Conservation (phyloP, 2,329 filamentous ascomycete genomes). For the Sarocladium brachiariae region DNA sequence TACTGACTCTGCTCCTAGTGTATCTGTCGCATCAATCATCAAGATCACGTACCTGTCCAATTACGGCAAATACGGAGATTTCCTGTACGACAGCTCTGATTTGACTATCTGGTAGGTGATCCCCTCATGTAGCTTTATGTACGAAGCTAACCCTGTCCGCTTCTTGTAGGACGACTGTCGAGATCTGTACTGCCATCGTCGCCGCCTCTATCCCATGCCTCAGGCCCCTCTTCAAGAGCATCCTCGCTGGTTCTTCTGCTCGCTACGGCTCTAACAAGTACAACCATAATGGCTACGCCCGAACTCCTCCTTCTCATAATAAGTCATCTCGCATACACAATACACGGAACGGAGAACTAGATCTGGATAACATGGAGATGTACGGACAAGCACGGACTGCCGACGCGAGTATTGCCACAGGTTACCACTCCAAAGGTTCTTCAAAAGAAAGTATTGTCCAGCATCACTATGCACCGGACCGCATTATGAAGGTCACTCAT, state of each 20-base stretch:
- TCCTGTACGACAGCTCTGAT: constrained; percentile 19
- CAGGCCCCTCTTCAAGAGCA: constrained; percentile 19
- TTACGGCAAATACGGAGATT: constrained; percentile 33
- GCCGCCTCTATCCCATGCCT: constrained; percentile 22
- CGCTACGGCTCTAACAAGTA: constrained; percentile 8
- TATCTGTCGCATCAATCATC: constrained; percentile 33
- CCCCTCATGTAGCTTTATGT: not conserved
- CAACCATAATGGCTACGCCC: constrained; percentile 6
- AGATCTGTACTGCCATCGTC: constrained; percentile 22
- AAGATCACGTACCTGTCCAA: constrained; percentile 32
- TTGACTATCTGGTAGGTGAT: constrained; percentile 33
- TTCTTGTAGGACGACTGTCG: constrained; percentile 19
- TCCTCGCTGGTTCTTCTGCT: constrained; percentile 2
- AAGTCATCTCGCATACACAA: not conserved
- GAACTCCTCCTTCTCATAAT: not conserved
- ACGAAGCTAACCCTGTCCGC: not conserved
- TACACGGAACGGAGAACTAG: not conserved
- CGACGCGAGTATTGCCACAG: constrained; percentile 3
- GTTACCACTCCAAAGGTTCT: constrained; percentile 4
- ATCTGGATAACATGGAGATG: constrained; percentile 4
- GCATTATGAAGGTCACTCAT: constrained; percentile 6
- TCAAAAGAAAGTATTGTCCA: constrained; percentile 3
- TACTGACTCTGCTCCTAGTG: constrained; percentile 13
- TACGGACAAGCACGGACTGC: not conserved
- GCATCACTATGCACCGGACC: constrained; percentile 2